phyloP scores from a whole-genome alignment of 306 rosid species.

The Leucaena leucocephala region DNA sequence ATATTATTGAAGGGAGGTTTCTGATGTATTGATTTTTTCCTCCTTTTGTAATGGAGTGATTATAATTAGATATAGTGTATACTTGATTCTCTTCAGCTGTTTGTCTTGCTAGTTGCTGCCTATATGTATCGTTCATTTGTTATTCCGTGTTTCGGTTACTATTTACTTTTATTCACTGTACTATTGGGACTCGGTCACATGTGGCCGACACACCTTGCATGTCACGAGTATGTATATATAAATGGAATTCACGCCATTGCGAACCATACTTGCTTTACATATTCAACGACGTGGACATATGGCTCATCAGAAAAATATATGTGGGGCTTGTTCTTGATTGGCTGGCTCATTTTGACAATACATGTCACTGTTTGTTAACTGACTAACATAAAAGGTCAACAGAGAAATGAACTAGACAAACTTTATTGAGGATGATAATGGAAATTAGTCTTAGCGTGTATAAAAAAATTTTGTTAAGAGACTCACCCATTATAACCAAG shows the following conservation, averaged over 20 bases:
- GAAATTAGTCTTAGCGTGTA: too few species aligned
- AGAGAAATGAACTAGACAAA: too few species aligned
- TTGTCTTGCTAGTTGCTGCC: neutral
- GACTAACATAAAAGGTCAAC: neutral
- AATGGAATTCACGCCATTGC: too few species aligned
- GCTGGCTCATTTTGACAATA: neutral
- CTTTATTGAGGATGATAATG: too few species aligned
- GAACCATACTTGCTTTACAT: too few species aligned
- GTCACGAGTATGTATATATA: neutral
- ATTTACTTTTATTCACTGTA: too few species aligned
- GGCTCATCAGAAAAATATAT: neutral
- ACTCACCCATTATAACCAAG: too few species aligned
- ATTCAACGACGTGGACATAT: too few species aligned
- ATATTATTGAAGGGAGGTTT: neutral
- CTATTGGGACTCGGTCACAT: neutral
- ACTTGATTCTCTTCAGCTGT: neutral
- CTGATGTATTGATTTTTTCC: neutral
- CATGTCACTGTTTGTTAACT: neutral
- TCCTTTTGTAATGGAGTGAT: neutral
- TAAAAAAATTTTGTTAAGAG: too few species aligned
- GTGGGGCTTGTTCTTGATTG: neutral
- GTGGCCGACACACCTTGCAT: neutral
- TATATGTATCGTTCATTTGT: neutral
- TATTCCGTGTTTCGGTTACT: too few species aligned
- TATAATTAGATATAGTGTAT: neutral